Percentiles rank a stretch among this genome's conserved stretches.
These are phyloP conservation scores for Fusarium sambucinum DNA, from an alignment of 2,329 filamentous ascomycete species.

Conservation along the genomic window DNA sequence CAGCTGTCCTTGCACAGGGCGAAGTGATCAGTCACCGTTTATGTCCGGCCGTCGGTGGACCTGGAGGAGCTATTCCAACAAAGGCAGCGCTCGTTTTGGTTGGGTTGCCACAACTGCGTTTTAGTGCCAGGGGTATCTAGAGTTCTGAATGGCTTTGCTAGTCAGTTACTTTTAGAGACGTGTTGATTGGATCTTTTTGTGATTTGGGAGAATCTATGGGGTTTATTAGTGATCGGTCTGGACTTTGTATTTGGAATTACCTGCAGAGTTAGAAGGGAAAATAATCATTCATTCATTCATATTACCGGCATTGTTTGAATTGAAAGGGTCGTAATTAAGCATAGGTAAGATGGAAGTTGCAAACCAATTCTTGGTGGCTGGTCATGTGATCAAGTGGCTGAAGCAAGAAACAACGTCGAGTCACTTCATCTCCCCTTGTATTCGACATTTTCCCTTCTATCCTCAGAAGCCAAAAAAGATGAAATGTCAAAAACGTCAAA, in stretches of 20 bases:
- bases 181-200: conserved; percentile 11
- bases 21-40: conserved; percentile 16
- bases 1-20: conserved; percentile 11
- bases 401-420: not conserved
- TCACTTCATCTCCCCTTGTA: not conserved
- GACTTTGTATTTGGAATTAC: not conserved
- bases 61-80: conserved; percentile 24
- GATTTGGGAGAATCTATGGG: not conserved
- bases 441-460: not conserved
- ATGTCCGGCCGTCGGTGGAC: not conserved
- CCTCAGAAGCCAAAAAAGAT: not conserved
- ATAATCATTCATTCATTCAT: no score
- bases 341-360: conserved; percentile 7
- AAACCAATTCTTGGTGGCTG: not conserved
- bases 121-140: conserved; percentile 34
- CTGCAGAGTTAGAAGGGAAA: not conserved
- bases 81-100: conserved; percentile 30
- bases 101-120: conserved; percentile 35
- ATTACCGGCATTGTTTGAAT: not conserved
- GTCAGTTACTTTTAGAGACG: conserved; percentile 3
- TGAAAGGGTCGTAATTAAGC: conserved; percentile 8
- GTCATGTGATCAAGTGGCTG: conserved; percentile 17
- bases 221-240: not conserved
- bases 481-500: not conserved
- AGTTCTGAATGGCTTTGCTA: conserved; percentile 15